Evolutionary conservation across 2,329 filamentous ascomycete genomes (phyloP).

Genomic region (Trichoderma harzianum): DNA sequence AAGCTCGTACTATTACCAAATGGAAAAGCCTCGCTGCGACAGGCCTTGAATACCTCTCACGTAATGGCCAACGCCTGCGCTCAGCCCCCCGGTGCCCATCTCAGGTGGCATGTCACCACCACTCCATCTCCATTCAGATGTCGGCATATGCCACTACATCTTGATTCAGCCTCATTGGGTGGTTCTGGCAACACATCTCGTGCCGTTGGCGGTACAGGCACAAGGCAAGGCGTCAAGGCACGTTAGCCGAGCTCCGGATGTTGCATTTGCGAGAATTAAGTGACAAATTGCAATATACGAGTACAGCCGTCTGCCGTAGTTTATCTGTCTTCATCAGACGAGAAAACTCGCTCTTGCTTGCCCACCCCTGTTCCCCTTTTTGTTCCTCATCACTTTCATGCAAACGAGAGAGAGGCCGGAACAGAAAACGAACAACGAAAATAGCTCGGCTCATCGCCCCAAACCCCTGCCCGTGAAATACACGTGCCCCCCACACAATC

Average conservation of each 20-base stretch:
- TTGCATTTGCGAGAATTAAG: constrained; percentile 8
- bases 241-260: background rate
- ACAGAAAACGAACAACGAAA: constrained; percentile 3
- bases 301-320: background rate
- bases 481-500: constrained; percentile 8
- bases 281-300: background rate
- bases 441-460: constrained; percentile 9
- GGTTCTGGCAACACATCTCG: constrained; percentile 2
- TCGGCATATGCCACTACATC: background rate
- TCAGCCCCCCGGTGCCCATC: background rate
- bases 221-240: background rate
- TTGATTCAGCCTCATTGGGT: constrained; percentile 12
- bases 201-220: background rate
- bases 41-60: constrained; percentile 19
- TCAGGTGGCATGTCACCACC: constrained; percentile 7
- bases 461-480: background rate
- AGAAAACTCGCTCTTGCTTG: background rate
- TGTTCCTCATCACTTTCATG: background rate
- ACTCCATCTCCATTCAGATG: background rate
- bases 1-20: constrained; percentile 17
- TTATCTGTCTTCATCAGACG: background rate
- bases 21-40: constrained; percentile 13
- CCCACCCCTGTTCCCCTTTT: background rate
- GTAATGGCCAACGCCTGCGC: constrained; percentile 15
- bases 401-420: background rate